Base-by-base conservation (phyloP, 2,329 filamentous ascomycete species). In the Stenocarpella maydis region DNA sequence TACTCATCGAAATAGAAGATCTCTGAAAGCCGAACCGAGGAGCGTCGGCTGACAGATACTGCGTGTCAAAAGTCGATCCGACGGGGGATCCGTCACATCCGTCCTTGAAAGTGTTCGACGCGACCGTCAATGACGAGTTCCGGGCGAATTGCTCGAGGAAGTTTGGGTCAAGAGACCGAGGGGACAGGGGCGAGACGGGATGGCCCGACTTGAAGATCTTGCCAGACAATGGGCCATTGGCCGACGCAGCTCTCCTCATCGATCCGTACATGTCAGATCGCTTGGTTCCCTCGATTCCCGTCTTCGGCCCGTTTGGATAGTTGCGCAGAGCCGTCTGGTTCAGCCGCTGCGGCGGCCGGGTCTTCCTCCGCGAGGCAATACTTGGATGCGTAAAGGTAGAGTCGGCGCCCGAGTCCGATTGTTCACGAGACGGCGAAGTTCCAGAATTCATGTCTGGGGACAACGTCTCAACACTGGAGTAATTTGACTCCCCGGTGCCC, bases 181-280 rank as follows among this genome's bases (percentile, higher is more conserved):
- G 82, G 1, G 83, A 85, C 19, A 82, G 80, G 0, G 82, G 82
- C 4, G 79, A 80, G 1, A 76, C 72, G 12, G 72, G 61, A 19
- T 68, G 41, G 15, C 72, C 70, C 2, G 78, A 74, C 72, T 85
- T 85, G 60, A 83, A 81, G 17, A 85, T 80, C 24, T 83, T 78
- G 15, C 78, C 80, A 43, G 78, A 72, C 54, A 82, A 75, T 60
- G 73, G 77, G 7, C 86, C 84, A 4, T 81, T 83, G 10, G 84
- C 81, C 2, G 87, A 88, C 17, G 84, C 82, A 52, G 88, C 86
- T 50, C 87, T 83, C 28, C 86, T 83, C 78, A 88, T 86, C 2
- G 85, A 83, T 70, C 82, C 82, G 2, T 81, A 78, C 21, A 81
- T 77, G 28, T 87, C 85, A 21, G 78, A 73, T 39, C 84, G 79